These are phyloP conservation scores for Colletotrichum salicis DNA, from an alignment of 2,329 filamentous ascomycete genomes.

Conservation along the genomic window DNA sequence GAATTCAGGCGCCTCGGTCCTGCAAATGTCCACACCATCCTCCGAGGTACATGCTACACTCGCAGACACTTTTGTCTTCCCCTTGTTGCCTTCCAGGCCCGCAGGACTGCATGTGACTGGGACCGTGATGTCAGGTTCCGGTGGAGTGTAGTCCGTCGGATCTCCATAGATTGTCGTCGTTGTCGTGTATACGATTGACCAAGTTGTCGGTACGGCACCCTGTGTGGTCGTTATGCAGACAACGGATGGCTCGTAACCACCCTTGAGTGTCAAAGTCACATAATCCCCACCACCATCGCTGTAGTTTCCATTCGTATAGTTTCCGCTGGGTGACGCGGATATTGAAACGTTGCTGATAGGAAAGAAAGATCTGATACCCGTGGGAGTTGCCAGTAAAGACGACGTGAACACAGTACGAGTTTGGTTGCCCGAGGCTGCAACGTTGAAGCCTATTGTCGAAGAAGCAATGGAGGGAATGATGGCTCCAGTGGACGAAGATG, in stretches of 20 bases:
- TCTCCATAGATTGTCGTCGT: conserved; percentile 62
- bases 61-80: not conserved
- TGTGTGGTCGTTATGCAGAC: conserved; percentile 5
- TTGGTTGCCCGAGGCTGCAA: not conserved
- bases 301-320: not conserved
- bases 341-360: conserved; percentile 1
- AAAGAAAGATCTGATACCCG: not conserved
- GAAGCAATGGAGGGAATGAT: not conserved
- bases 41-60: not conserved
- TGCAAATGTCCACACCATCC: not conserved
- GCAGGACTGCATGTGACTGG: conserved; percentile 38
- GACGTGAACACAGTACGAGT: not conserved
- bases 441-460: not conserved
- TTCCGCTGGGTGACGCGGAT: conserved; percentile 1
- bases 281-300: not conserved
- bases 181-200: conserved; percentile 59
- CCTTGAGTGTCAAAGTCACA: not conserved
- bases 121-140: conserved; percentile 53
- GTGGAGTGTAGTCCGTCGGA: conserved; percentile 57
- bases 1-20: not conserved
- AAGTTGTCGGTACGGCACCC: conserved; percentile 43
- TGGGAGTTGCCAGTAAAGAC: not conserved
- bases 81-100: not conserved
- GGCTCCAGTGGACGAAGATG: not conserved
- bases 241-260: not conserved